Percentiles rank a stretch among this genome's conserved stretches.
Conservation (phyloP, 1,139 yeast genomes). For the Geotrichum bryndzae region DNA sequence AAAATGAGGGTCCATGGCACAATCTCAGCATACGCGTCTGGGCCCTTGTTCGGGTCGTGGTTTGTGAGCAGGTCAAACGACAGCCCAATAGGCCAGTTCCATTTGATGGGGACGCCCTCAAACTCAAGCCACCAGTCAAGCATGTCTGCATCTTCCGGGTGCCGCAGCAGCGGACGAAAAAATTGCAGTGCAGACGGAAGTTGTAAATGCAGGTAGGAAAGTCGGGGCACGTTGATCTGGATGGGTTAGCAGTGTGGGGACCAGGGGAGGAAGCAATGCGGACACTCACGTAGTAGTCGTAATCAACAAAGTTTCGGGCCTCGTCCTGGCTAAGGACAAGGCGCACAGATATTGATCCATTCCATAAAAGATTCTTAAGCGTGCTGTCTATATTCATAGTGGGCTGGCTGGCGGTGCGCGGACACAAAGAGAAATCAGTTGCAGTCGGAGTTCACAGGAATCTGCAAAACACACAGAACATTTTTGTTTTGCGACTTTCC, state of each 20-base stretch:
- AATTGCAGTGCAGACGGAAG: constrained; percentile 41
- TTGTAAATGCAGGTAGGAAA: constrained; percentile 53
- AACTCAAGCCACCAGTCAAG: constrained; percentile 61
- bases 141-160: constrained; percentile 34
- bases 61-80: constrained; percentile 51
- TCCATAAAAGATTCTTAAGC: constrained; percentile 45
- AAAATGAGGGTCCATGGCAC: constrained; percentile 28
- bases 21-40: constrained; percentile 5
- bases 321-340: constrained; percentile 35
- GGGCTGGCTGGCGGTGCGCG: neutral
- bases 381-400: neutral
- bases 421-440: neutral
- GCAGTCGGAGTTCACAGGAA: neutral
- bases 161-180: constrained; percentile 40
- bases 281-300: constrained; percentile 23
- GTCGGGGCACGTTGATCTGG: constrained; percentile 38
- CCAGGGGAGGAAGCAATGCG: neutral
- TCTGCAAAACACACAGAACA: neutral
- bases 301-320: constrained; percentile 24
- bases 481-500: neutral
- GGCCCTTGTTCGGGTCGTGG: constrained; percentile 31
- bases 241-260: constrained; percentile 8
- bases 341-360: constrained; percentile 48
- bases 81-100: constrained; percentile 79
- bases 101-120: constrained; percentile 57